Conservation (phyloP, 352 stramenopile genomes). For the Plasmopara viticola region DNA sequence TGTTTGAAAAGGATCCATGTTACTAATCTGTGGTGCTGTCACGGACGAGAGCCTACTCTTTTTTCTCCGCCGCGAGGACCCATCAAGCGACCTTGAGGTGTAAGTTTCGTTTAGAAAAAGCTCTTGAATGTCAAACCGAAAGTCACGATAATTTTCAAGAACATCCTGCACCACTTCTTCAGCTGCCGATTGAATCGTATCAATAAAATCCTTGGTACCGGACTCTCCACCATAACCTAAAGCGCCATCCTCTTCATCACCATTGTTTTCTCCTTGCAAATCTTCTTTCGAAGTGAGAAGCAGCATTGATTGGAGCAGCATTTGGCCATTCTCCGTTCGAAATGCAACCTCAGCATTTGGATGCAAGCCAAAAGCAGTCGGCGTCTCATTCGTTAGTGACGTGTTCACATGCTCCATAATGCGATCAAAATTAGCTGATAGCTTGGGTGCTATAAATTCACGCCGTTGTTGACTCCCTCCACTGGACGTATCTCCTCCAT, state of each 20-base stretch:
- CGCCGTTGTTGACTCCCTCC: slow-evolving; percentile 27
- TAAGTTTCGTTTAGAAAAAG: slow-evolving; percentile 57
- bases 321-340: slow-evolving; percentile 76
- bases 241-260: slow-evolving; percentile 20
- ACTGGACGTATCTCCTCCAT: slow-evolving; percentile 17
- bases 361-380: slow-evolving; percentile 87
- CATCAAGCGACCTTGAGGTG: slow-evolving; percentile 23
- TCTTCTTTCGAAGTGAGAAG: slow-evolving; percentile 51
- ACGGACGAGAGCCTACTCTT: slow-evolving; percentile 30
- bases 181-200: slow-evolving; percentile 71
- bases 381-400: slow-evolving; percentile 75
- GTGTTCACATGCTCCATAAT: slow-evolving; percentile 87
- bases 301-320: slow-evolving; percentile 74
- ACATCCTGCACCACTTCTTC: slow-evolving; percentile 88
- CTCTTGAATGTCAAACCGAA: slow-evolving; percentile 79
- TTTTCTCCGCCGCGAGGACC: slow-evolving; percentile 16
- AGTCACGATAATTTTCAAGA: slow-evolving; percentile 84
- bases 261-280: slow-evolving; percentile 21
- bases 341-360: slow-evolving; percentile 93
- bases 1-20: slow-evolving; percentile 88
- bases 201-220: slow-evolving; percentile 32
- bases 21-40: slow-evolving; percentile 34
- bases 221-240: neutral
- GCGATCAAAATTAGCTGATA: slow-evolving; percentile 61
- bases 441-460: slow-evolving; percentile 69